phyloP scores from a whole-genome alignment of 2,329 filamentous ascomycete genomes.

The Neodidymelliopsis sp. region DNA sequence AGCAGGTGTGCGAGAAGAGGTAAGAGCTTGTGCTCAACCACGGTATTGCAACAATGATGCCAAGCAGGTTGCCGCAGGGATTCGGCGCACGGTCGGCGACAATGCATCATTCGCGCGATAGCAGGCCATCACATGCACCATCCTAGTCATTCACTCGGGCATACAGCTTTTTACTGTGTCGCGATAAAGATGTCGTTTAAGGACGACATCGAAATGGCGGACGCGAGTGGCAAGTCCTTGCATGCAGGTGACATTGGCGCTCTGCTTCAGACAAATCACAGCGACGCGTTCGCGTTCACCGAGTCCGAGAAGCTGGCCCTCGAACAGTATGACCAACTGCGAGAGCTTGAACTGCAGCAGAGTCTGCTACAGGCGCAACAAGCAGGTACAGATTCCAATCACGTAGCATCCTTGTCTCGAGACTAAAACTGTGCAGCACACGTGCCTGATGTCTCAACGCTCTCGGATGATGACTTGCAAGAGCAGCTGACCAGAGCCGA shows the following conservation, averaged over 20 bases:
- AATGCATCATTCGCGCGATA: conserved; percentile 29
- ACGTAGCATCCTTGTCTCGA: background rate
- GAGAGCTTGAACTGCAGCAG: conserved; percentile 75
- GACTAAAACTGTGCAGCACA: conserved; percentile 36
- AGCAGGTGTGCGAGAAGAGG: conserved; percentile 24
- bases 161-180: background rate
- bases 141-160: conserved; percentile 1
- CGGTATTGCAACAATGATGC: conserved; percentile 32
- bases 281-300: conserved; percentile 65
- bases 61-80: conserved; percentile 40
- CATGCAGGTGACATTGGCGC: conserved; percentile 36
- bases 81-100: conserved; percentile 34
- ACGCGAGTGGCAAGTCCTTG: conserved; percentile 18
- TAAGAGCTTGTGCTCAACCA: conserved; percentile 16
- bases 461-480: conserved; percentile 61
- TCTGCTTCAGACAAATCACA: conserved; percentile 54
- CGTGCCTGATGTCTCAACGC: conserved; percentile 40
- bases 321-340: conserved; percentile 73
- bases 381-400: conserved; percentile 26
- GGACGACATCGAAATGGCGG: conserved; percentile 33
- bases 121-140: conserved; percentile 16
- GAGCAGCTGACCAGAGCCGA: conserved; percentile 63
- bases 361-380: conserved; percentile 65
- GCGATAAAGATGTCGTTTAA: conserved; percentile 30
- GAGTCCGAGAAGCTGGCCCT: conserved; percentile 71